Base-by-base conservation (phyloP, 2,329 filamentous ascomycete species). In the Neofusicoccum sp. region DNA sequence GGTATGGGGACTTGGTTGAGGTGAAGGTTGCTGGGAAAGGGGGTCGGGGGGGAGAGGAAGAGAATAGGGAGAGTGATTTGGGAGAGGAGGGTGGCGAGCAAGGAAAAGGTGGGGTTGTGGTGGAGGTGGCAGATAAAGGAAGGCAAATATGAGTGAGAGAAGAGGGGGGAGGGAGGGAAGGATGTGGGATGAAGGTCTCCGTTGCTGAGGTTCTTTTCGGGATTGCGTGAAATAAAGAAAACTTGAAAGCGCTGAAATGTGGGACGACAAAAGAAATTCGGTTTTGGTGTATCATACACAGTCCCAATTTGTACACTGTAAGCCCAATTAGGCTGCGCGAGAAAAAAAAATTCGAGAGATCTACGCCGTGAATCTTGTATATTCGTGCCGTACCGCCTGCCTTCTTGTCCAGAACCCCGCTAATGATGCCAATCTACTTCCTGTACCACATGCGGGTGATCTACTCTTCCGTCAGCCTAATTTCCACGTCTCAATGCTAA, bases 361-460 rank as follows among this genome's bases (percentile, higher is more conserved):
- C 47, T 58, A 58, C 54, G 31, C 54, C n/a, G 22, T 43, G 36
- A 44, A 62, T 39, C 34, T 29, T 58, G 54, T 58, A n/a, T 58
- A 45, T 45, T 41, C 54, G 33, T 45, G n/a, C 41, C 50, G 16
- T 28, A 54, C 36, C 50, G 50, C 39, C n/a, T 43, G 54, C 54
- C 41, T 36, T 11, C 2, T 41, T n/a, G 16, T 43, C 41, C 41
- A n/a, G 14, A 29, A 34, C 16, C n/a, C 39, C 41, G 31, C 54
- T 58, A 22, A 14, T 31, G 33, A 49, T 49, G 29, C 34, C 58
- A 44, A 33, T 70, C 67, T 78, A 83, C 75, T 81, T 82, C 70
- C 83, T 80, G 74, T 85, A 85, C 83, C 83, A 85, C 81, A 85
- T 84, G 68, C 83, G 77, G 43, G 81, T 85, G 68, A 86, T 78